Conservation (phyloP, 306 rosid species). For the Pterocarpus santalinus region DNA sequence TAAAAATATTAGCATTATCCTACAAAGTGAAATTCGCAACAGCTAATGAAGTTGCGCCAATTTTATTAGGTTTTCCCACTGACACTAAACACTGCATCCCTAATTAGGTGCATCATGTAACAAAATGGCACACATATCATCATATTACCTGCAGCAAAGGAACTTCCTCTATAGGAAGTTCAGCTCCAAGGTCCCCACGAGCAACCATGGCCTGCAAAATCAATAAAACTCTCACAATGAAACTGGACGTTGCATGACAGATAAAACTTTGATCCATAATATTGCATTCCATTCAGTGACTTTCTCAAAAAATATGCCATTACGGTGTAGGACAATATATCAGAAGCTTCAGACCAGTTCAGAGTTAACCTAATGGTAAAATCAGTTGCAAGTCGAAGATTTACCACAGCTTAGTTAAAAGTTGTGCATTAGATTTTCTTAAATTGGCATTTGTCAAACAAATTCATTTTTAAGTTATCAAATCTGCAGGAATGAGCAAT, state of each 20-base stretch:
- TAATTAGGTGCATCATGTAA: constrained; percentile 35
- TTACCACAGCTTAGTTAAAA: constrained; percentile 8
- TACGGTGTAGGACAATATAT: constrained; percentile 20
- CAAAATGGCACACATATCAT: constrained; percentile 30
- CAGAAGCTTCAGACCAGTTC: constrained; percentile 28
- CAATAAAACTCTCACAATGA: constrained; percentile 31
- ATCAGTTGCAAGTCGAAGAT: constrained; percentile 27
- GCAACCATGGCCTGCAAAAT: constrained; percentile 93
- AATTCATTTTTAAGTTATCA: constrained; percentile 17
- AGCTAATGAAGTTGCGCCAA: constrained; percentile 20
- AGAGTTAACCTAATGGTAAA: constrained; percentile 29
- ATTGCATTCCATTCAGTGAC: constrained; percentile 7
- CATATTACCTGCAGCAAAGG: constrained; percentile 87
- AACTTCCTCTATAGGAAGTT: constrained; percentile 98
- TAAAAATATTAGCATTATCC: constrained; percentile 22
- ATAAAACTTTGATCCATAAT: constrained; percentile 25
- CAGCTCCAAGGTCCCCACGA: constrained; percentile 99
- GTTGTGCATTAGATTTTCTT: constrained; percentile 4
- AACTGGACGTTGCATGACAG: constrained; percentile 29
- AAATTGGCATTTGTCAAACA: constrained; percentile 28
- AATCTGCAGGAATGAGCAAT: neutral
- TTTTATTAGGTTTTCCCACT: constrained; percentile 23
- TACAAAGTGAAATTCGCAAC: constrained; percentile 11
- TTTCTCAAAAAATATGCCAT: constrained; percentile 26
- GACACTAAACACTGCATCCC: constrained; percentile 18